These are phyloP conservation scores for Cardamine occulta DNA, from an alignment of 345 rosid species.

Conservation along the genomic window DNA sequence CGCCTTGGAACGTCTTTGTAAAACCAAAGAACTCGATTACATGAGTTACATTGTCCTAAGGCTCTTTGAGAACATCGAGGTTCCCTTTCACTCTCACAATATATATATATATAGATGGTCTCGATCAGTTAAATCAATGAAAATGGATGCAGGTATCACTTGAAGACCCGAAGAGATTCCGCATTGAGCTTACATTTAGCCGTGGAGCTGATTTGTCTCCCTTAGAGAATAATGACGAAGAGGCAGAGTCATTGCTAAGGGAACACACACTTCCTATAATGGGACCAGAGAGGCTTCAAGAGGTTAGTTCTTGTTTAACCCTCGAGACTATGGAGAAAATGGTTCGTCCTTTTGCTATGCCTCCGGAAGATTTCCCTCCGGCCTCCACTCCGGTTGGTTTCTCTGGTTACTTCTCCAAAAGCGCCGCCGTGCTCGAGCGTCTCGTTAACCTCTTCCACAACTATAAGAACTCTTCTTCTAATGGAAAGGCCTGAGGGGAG, in stretches of 20 bases:
- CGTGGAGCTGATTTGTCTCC: slow-evolving; percentile 99
- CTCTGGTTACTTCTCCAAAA: slow-evolving; percentile 93
- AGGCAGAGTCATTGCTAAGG: slow-evolving; percentile 79
- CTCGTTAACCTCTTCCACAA: slow-evolving; percentile 80
- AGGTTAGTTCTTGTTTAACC: slow-evolving; percentile 80
- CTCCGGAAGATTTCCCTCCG: slow-evolving; percentile 98
- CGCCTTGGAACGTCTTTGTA: slow-evolving; percentile 81
- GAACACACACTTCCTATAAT: slow-evolving; percentile 97
- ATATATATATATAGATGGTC: background rate
- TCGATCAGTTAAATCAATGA: background rate
- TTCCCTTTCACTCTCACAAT: slow-evolving; percentile 5
- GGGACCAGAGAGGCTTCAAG: slow-evolving; percentile 99
- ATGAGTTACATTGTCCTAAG: slow-evolving; percentile 96
- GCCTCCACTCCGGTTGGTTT: slow-evolving; percentile 89
- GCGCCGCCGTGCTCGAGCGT: slow-evolving; percentile 89
- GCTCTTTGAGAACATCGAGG: slow-evolving; percentile 91
- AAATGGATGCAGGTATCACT: slow-evolving; percentile 55
- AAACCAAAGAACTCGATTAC: slow-evolving; percentile 97
- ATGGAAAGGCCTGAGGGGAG: slow-evolving; percentile 28
- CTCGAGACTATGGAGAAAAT: slow-evolving; percentile 94
- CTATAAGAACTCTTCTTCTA: slow-evolving; percentile 59
- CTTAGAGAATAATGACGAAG: slow-evolving; percentile 74
- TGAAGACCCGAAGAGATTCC: slow-evolving; percentile 92
- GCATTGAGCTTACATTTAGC: slow-evolving; percentile 90
- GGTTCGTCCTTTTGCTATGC: slow-evolving; percentile 96